Evolutionary conservation across 257 asterid species (phyloP).

Genomic region (Capsicum pubescens): DNA sequence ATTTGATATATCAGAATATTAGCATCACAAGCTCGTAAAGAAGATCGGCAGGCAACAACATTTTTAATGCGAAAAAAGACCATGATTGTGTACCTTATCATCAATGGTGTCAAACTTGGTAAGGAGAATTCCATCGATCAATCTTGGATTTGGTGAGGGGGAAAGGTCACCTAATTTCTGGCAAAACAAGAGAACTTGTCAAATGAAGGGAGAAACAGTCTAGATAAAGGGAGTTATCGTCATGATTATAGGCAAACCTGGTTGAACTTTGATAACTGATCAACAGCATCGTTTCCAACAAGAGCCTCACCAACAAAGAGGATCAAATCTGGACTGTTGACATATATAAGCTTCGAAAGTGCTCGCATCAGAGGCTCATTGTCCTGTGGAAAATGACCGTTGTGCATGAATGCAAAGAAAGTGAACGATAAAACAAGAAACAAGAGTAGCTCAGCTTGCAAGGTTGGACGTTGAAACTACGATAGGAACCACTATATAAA

Average conservation of each 20-base stretch:
- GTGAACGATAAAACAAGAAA: background rate
- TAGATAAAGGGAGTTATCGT: background rate
- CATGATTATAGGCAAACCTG: constrained; percentile 50
- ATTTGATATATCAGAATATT: background rate
- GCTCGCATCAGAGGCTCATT: constrained; percentile 99
- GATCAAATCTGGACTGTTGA: constrained; percentile 82
- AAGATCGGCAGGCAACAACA: background rate
- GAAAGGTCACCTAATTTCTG: constrained; percentile 96
- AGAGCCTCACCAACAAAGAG: constrained; percentile 99
- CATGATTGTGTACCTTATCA: constrained; percentile 65
- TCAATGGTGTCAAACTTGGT: constrained; percentile 96
- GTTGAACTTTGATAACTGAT: constrained; percentile 89
- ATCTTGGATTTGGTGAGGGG: constrained; percentile 77
- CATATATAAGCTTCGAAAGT: constrained; percentile 83
- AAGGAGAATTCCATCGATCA: constrained; percentile 93
- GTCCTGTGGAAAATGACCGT: constrained; percentile 55
- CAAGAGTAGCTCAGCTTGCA: background rate
- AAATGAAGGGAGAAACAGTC: background rate
- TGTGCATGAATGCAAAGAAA: background rate
- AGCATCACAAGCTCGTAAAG: background rate
- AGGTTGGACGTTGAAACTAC: background rate
- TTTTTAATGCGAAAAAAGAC: background rate
- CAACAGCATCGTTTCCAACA: constrained; percentile 96
- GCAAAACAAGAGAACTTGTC: constrained; percentile 27
- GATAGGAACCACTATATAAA: background rate